Conservation (phyloP, 2,329 filamentous ascomycete genomes). For the Ceratocystis harringtonii region DNA sequence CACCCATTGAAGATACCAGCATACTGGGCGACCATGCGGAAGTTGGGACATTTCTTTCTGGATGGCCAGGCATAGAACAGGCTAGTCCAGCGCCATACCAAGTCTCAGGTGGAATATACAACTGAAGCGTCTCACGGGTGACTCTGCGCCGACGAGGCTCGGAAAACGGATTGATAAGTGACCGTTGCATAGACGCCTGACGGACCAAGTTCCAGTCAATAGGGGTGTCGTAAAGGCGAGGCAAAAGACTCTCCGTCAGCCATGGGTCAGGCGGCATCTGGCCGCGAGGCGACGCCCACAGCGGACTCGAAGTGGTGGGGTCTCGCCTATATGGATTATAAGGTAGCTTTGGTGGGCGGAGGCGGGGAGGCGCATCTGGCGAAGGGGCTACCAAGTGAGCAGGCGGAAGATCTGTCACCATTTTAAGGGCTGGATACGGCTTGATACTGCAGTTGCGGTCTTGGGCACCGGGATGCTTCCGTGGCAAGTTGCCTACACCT, state of each 20-base stretch:
- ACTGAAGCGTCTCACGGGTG: neutral
- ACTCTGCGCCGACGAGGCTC: neutral
- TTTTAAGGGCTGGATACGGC: neutral
- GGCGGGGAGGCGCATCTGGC: neutral
- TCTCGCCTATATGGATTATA: constrained; percentile 10
- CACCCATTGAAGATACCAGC: neutral
- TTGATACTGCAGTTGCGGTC: neutral
- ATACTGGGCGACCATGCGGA: neutral
- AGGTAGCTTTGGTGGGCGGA: neutral
- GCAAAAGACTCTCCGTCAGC: constrained; percentile 20
- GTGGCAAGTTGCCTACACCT: neutral
- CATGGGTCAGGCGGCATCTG: constrained; percentile 22
- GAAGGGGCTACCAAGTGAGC: neutral
- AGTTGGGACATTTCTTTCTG: neutral
- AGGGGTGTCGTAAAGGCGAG: neutral
- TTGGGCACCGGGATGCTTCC: neutral
- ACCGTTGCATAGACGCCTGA: constrained; percentile 8
- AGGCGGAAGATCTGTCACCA: neutral
- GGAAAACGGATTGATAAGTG: constrained; percentile 11
- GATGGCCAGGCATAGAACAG: neutral
- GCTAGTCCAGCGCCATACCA: constrained; percentile 11
- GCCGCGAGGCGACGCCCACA: neutral
- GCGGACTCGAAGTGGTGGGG: neutral
- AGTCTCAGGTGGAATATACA: constrained; percentile 7
- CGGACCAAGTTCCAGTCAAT: constrained; percentile 13